These are phyloP conservation scores for Ambrosiella xylebori DNA, from an alignment of 2,329 filamentous ascomycete genomes.

Conservation along the genomic window DNA sequence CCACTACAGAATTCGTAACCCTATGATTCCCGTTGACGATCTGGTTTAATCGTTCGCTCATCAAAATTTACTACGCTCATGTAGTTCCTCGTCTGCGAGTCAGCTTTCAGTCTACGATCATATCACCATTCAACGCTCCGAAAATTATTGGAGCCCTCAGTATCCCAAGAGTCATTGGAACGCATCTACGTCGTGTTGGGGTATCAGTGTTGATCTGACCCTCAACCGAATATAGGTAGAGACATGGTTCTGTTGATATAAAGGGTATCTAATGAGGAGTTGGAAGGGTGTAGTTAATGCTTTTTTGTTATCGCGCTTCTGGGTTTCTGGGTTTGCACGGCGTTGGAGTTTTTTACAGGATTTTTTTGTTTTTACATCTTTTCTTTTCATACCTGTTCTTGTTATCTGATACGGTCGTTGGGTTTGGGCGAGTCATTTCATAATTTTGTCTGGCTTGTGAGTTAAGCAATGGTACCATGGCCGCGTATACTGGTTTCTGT, in stretches of 20 bases:
- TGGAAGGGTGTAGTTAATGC: constrained; percentile 11
- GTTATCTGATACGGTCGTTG: constrained; percentile 2
- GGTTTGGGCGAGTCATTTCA: constrained; percentile 2
- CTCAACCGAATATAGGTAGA: not conserved
- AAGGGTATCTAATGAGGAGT: not conserved
- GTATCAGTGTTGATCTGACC: not conserved
- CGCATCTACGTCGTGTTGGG: not conserved
- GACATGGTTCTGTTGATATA: not conserved
- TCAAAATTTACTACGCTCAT: not conserved
- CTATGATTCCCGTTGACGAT: constrained; percentile 33
- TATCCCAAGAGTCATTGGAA: not conserved
- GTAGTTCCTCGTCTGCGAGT: not conserved
- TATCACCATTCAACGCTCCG: not conserved
- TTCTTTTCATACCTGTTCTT: constrained; percentile 8
- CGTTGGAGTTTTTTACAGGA: constrained; percentile 14
- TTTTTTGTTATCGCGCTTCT: constrained; percentile 11
- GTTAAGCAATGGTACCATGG: not conserved
- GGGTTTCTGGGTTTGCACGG: constrained; percentile 12
- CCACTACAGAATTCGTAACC: constrained; percentile 36
- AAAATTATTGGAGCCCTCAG: not conserved
- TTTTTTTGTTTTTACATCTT: constrained; percentile 10
- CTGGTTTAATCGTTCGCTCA: constrained; percentile 17
- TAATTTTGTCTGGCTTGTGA: not conserved
- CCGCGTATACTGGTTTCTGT: not conserved
- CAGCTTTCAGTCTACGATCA: constrained; percentile 3